A percentile compares a stretch with the other conserved stretches of the same genome.
These are phyloP conservation scores for Marasmius tenuissimus DNA, from an alignment of 1,284 basidiomycete genomes.

Conservation along the genomic window DNA sequence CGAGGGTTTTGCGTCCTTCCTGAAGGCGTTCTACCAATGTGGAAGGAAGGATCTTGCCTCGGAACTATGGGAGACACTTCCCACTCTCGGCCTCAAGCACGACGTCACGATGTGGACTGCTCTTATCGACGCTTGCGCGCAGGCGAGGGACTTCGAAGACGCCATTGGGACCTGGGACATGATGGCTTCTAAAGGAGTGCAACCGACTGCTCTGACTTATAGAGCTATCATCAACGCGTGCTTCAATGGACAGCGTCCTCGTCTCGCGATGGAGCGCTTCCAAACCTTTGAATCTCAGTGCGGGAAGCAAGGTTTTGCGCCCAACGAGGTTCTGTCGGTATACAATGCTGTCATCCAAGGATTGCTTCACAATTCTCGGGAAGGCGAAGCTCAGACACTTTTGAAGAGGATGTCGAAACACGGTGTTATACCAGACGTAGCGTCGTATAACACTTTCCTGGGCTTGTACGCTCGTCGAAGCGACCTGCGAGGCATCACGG, in stretches of 20 bases:
- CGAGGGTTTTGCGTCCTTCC: slow-evolving; percentile 59
- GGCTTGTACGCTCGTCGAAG: slow-evolving; percentile 59
- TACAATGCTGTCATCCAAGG: slow-evolving; percentile 69
- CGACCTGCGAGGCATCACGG: slow-evolving; percentile 60
- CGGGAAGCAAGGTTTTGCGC: background rate
- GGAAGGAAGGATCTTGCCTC: slow-evolving; percentile 55
- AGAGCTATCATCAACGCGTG: slow-evolving; percentile 60
- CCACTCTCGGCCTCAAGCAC: slow-evolving; percentile 44
- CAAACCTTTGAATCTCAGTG: slow-evolving; percentile 39
- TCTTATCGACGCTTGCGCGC: slow-evolving; percentile 59
- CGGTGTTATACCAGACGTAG: slow-evolving; percentile 65
- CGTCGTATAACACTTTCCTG: slow-evolving; percentile 80
- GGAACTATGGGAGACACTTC: slow-evolving; percentile 64
- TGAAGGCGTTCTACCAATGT: slow-evolving; percentile 58
- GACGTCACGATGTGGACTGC: slow-evolving; percentile 61
- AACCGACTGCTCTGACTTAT: slow-evolving; percentile 57
- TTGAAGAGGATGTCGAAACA: slow-evolving; percentile 47
- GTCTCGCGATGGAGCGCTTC: slow-evolving; percentile 51
- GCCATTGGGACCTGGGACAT: slow-evolving; percentile 56
- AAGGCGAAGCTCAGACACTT: slow-evolving; percentile 45
- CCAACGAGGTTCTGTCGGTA: slow-evolving; percentile 33
- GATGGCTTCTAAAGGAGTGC: slow-evolving; percentile 52
- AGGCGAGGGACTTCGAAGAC: slow-evolving; percentile 43
- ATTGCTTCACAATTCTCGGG: slow-evolving; percentile 45
- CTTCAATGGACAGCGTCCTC: slow-evolving; percentile 44